phyloP scores from a whole-genome alignment of 192 early-diverging fungal species.

The Pilobolus umbonatus region DNA sequence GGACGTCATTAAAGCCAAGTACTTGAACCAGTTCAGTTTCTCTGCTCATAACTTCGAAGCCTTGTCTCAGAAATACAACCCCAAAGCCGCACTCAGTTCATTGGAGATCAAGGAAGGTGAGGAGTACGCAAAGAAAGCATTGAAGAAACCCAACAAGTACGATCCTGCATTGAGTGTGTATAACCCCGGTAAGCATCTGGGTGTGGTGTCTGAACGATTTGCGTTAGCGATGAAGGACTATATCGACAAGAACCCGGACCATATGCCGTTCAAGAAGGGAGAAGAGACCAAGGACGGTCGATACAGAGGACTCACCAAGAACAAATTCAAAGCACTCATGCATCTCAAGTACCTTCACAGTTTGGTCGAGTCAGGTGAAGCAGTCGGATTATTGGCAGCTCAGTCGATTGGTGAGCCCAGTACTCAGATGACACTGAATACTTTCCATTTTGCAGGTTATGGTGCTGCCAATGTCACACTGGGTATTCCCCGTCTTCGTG shows the following conservation, averaged over 20 bases:
- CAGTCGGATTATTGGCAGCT: slow-evolving; percentile 96
- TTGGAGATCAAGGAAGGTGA: slow-evolving; percentile 73
- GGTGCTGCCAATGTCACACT: slow-evolving; percentile 94
- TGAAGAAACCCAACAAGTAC: slow-evolving; percentile 76
- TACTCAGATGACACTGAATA: slow-evolving; percentile 99
- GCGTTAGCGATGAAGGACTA: slow-evolving; percentile 58
- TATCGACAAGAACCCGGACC: slow-evolving; percentile 68
- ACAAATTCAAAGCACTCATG: slow-evolving; percentile 88
- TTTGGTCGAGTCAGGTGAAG: slow-evolving; percentile 91
- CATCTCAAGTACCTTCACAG: slow-evolving; percentile 92
- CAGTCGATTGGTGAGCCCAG: slow-evolving; percentile 99
- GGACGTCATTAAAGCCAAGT: slow-evolving; percentile 88
- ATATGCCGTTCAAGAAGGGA: slow-evolving; percentile 52
- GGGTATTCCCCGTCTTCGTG: slow-evolving; percentile 97
- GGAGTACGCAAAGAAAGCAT: slow-evolving; percentile 76
- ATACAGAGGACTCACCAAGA: slow-evolving; percentile 48
- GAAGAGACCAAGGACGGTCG: slow-evolving; percentile 50
- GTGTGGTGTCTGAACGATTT: slow-evolving; percentile 88
- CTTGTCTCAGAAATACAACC: slow-evolving; percentile 76
- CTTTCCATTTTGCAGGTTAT: slow-evolving; percentile 99
- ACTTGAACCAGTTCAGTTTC: slow-evolving; percentile 6
- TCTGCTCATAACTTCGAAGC: slow-evolving; percentile 80
- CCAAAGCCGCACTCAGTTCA: slow-evolving; percentile 53
- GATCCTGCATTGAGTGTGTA: slow-evolving; percentile 79
- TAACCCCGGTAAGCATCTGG: slow-evolving; percentile 79